Percentiles rank a stretch among this genome's conserved stretches.
phyloP scores from a whole-genome alignment of 148 eudicot species.

The Diospyros lotus region DNA sequence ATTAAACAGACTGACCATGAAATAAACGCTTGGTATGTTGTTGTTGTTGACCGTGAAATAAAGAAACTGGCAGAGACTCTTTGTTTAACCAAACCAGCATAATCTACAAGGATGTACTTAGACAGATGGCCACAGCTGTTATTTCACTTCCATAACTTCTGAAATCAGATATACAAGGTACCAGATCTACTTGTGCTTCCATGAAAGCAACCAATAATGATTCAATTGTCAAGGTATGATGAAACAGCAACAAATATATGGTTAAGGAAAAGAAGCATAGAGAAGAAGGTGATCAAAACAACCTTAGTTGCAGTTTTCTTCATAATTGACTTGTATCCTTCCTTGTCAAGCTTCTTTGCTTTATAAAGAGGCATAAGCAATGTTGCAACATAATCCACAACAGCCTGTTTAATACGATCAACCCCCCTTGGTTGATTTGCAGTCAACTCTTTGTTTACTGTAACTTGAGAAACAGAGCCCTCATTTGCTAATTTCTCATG shows the following conservation, averaged over 20 bases:
- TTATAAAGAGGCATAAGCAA: slow-evolving; percentile 96
- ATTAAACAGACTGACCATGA: slow-evolving; percentile 5
- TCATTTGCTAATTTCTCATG: slow-evolving; percentile 49
- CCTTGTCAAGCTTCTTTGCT: slow-evolving; percentile 86
- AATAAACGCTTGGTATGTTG: not conserved
- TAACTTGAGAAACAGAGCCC: slow-evolving; percentile 79
- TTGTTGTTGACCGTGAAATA: too few species aligned
- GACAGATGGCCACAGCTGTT: not conserved
- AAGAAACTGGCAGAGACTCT: too few species aligned
- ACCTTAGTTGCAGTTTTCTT: slow-evolving; percentile 99
- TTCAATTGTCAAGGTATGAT: not conserved
- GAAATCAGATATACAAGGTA: not conserved
- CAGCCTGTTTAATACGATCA: slow-evolving; percentile 72
- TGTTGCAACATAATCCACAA: slow-evolving; percentile 89
- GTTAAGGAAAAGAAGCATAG: not conserved
- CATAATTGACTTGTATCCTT: slow-evolving; percentile 92
- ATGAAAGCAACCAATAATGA: not conserved
- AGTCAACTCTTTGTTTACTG: slow-evolving; percentile 64
- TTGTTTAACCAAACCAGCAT: not conserved
- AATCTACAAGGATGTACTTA: not conserved
- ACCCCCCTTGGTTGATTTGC: slow-evolving; percentile 63
- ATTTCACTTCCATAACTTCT: not conserved
- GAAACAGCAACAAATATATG: not conserved
- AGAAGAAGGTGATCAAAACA: slow-evolving; percentile 6
- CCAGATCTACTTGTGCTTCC: not conserved